phyloP scores from a whole-genome alignment of 306 rosid species.

The Sophora flavescens region DNA sequence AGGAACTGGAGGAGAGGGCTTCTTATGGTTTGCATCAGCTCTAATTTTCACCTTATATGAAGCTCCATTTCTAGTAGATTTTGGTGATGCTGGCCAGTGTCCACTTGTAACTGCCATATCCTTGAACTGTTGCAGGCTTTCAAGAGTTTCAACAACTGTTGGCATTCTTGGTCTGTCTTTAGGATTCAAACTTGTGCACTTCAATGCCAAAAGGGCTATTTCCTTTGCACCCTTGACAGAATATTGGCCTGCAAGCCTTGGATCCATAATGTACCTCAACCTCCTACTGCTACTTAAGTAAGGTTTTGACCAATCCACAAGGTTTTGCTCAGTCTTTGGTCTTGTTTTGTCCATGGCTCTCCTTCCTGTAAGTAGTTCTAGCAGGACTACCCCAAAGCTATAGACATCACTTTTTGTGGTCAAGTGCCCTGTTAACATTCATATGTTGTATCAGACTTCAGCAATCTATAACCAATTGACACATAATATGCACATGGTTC shows the following conservation, averaged over 20 bases:
- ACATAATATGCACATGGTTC: background rate
- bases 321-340: constrained; percentile 81
- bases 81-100: constrained; percentile 77
- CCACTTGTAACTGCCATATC: constrained; percentile 94
- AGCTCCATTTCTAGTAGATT: constrained; percentile 62
- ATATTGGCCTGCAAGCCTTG: constrained; percentile 86
- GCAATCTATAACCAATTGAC: background rate
- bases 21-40: constrained; percentile 51
- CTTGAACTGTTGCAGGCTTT: constrained; percentile 69
- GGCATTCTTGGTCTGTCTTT: constrained; percentile 92
- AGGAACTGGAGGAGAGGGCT: constrained; percentile 51
- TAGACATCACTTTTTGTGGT: constrained; percentile 89
- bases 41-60: constrained; percentile 59
- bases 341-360: constrained; percentile 83
- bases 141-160: constrained; percentile 78
- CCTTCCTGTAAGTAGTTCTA: constrained; percentile 85
- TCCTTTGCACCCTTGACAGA: constrained; percentile 89
- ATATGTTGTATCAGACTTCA: background rate
- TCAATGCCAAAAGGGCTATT: constrained; percentile 73
- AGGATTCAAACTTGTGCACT: constrained; percentile 79
- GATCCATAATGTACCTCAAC: constrained; percentile 75
- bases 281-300: constrained; percentile 70
- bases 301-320: constrained; percentile 93
- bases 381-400: constrained; percentile 88
- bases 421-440: constrained; percentile 73